Evolutionary conservation across 2,329 filamentous ascomycete species (phyloP).

Genomic region (Hirsutella minnesotensis): DNA sequence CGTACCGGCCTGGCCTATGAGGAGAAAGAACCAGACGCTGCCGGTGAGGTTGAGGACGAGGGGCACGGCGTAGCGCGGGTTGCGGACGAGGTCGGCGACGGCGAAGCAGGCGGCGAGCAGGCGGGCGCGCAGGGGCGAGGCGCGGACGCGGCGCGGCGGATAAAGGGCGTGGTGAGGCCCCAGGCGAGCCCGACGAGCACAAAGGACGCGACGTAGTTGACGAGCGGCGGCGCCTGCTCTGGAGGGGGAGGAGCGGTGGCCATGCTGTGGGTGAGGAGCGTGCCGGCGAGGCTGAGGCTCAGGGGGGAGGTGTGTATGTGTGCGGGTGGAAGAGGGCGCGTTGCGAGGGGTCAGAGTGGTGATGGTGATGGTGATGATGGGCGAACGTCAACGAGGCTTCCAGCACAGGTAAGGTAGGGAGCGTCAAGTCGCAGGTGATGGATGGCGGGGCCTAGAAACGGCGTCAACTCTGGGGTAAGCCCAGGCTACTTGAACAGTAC

Average conservation of each 20-base stretch:
- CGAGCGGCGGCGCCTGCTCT: slow-evolving; percentile 8
- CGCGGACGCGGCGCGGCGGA: slow-evolving; percentile 66
- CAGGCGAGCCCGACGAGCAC: slow-evolving; percentile 83
- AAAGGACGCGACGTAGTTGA: slow-evolving; percentile 84
- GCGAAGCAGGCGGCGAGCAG: slow-evolving; percentile 58
- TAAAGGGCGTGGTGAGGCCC: slow-evolving; percentile 89
- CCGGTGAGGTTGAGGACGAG: slow-evolving; percentile 82
- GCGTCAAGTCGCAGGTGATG: too few relatives aligned
- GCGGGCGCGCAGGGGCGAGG: slow-evolving; percentile 50
- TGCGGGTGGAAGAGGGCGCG: too few relatives aligned
- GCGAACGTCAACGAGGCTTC: too few relatives aligned
- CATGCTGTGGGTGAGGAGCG: not conserved
- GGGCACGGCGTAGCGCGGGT: slow-evolving; percentile 76
- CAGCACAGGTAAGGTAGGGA: too few relatives aligned
- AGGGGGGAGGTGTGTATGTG: too few relatives aligned
- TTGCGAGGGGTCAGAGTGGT: too few relatives aligned
- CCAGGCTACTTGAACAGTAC: too few relatives aligned
- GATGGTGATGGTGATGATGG: too few relatives aligned
- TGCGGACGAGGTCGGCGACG: slow-evolving; percentile 64
- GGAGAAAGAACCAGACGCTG: slow-evolving; percentile 90
- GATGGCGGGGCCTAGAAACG: too few relatives aligned
- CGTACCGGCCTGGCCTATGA: slow-evolving; percentile 85
- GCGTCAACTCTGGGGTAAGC: too few relatives aligned
- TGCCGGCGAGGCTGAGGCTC: too few relatives aligned
- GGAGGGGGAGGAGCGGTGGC: not conserved